Base-by-base conservation (phyloP, 257 asterid species). In the Forsythia viridissima region DNA sequence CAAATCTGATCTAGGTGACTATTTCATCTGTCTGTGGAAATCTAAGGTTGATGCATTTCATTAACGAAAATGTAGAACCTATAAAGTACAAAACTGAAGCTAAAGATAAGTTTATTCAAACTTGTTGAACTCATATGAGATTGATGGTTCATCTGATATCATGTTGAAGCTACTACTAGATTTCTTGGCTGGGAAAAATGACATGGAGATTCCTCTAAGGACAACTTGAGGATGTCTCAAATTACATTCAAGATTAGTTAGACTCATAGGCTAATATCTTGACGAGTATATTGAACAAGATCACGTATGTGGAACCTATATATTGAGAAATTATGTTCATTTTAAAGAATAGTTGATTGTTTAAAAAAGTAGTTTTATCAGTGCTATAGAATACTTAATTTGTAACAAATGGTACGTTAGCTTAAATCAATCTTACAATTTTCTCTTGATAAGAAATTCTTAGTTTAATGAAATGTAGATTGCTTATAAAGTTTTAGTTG, bases 21-120 rank as follows among this genome's bases (percentile, higher is more conserved):
- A 83, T 87, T 93, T 88, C 79, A 79, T 91, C 3, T 68, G 80
- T 57, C 81, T 91, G 0, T 91, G 95, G 97, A 86, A 89, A 73
- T 89, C 97, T 66, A 66, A 81, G 65, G 89, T 86, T 37, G 97
- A 65, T 80, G 24, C 89, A 7, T 93, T 93, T 70, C 83, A 48
- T 52, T 8, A 82, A 82, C 4, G 82, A 81, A 41, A 74, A 80
- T 59, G 70, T 21, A 15, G 73, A 69, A 10, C 43, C 52, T 6
- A 41, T 36, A 37, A 77, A 73, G 69, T 70, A 71, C 80, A 86
- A 81, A 79, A 82, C 67, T 74, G 87, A 83, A 46, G 30, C 61
- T 9, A 87, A 80, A n/a, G 81, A 80, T 1, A 42, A 70, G 76
- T 66, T 39, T 80, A 74, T 79, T 74, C 90, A 63, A 85, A 75